phyloP scores from a whole-genome alignment of 176 grass and related monocot genomes.

The Ensete glaucum region DNA sequence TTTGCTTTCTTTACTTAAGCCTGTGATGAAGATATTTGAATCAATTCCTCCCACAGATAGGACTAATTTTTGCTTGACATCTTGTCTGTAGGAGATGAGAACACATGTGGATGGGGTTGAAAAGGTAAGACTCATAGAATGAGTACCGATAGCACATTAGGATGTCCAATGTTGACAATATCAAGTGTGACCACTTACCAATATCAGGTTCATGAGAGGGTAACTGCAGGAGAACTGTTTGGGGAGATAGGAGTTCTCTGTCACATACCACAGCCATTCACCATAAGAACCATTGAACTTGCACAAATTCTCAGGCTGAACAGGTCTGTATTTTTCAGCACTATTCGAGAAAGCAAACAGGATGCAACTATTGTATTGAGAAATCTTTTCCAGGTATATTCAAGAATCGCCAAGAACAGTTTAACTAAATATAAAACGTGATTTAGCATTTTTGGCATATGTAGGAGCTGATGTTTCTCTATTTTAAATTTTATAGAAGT shows the following conservation, averaged over 20 bases:
- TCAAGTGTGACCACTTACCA: neutral
- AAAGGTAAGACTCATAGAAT: conserved; percentile 17
- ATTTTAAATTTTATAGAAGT: conserved; percentile 18
- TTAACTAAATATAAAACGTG: neutral
- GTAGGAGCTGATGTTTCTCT: neutral
- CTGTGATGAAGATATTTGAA: neutral
- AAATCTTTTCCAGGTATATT: conserved; percentile 18
- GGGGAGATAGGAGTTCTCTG: conserved; percentile 21
- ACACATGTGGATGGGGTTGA: conserved; percentile 32
- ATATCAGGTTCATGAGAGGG: conserved; percentile 16
- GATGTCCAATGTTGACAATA: neutral
- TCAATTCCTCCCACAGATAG: neutral
- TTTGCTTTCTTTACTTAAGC: neutral
- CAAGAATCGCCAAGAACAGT: neutral
- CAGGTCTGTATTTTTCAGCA: neutral
- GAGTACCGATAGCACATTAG: neutral
- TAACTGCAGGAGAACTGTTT: conserved; percentile 14
- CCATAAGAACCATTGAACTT: conserved; percentile 13
- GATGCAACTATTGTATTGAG: conserved; percentile 11
- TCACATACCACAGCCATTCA: conserved; percentile 6
- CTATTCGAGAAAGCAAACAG: conserved; percentile 10
- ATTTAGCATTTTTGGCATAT: neutral
- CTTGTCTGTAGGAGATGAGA: conserved; percentile 31
- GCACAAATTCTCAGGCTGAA: conserved; percentile 15
- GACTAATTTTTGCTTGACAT: neutral